Evolutionary conservation across 148 eudicot genomes (phyloP), one percentile per base, ranked within the genome.

Genomic region (Pouteria glomerata): DNA sequence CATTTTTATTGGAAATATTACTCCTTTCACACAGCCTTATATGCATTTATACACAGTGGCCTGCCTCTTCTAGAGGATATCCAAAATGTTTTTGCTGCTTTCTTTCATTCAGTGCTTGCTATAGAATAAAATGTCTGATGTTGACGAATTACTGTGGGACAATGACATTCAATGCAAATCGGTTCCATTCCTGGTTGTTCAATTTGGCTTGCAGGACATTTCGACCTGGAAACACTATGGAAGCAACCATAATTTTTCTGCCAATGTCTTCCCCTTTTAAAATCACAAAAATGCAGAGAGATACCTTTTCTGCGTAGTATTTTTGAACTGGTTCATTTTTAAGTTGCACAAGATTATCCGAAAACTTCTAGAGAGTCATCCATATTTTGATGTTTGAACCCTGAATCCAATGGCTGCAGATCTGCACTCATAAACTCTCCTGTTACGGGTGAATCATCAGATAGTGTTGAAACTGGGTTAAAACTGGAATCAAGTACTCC

Each of bases 371-470:
- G 44, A 41, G n/a, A 16, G 37, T 55, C 42, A 24, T 56, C 73
- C 0, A 52, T n/a, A 34, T 13, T 51, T 13, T 52, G 30, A 13
- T 34, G 24, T 58, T 78, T 55, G 16, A 35, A 34, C 35, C 42
- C 33, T 33, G 50, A 5, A n/a, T 68, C 1, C 44, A 27, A 37
- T 81, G 57, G 59, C 50, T 80, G 72, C 89, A 95, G 99, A 78
- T 95, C 99, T 74, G 77, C 91, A 45, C 89, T 95, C 53, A 34
- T 90, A 68, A 80, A 79, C 26, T 86, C 90, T 63, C 88, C 96
- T n/a, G 57, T 56, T 35, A 79, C 84, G 70, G 84, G 86, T 71
- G 76, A 82, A 66, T 76, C 86, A 69, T 78, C 85, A 19, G 89
- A 88, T 42, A 76, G 73, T 72, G 53, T 68, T 35, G 42, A 72